A percentile compares a stretch with the other conserved stretches of the same genome.
These are phyloP conservation scores for Colletotrichum navitas DNA, from an alignment of 2,329 filamentous ascomycete genomes.

Conservation along the genomic window DNA sequence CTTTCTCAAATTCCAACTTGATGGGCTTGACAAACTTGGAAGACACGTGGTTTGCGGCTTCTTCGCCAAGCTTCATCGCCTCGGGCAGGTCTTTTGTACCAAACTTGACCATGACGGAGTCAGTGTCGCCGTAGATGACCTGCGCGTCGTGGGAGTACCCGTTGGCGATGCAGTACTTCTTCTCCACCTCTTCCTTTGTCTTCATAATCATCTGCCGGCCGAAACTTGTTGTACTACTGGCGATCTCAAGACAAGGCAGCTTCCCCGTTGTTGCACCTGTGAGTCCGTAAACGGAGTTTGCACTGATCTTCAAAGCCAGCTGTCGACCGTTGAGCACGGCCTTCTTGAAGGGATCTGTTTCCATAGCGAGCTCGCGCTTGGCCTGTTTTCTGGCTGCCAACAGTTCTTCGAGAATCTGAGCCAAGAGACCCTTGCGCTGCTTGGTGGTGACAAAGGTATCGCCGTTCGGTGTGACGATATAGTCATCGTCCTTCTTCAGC, in stretches of 20 bases:
- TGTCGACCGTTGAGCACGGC: constrained; percentile 98
- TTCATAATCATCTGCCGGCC: constrained; percentile 99
- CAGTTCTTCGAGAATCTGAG: constrained; percentile 96
- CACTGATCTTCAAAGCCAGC: constrained; percentile 93
- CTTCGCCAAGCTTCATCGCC: constrained; percentile 95
- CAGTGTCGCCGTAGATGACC: constrained; percentile 98
- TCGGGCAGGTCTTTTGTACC: constrained; percentile 88
- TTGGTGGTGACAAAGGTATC: constrained; percentile 93
- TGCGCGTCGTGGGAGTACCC: constrained; percentile 95
- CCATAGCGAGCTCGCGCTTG: constrained; percentile 87
- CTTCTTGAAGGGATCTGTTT: constrained; percentile 97
- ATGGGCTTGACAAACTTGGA: constrained; percentile 95
- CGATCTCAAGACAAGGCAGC: constrained; percentile 92
- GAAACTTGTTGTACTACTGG: constrained; percentile 96
- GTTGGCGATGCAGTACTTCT: constrained; percentile 90
- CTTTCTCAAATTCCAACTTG: constrained; percentile 99
- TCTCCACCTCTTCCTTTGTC: constrained; percentile 95
- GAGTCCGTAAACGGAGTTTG: constrained; percentile 97
- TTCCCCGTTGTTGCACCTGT: constrained; percentile 97
- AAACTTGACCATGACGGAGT: constrained; percentile 99
- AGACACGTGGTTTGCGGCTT: constrained; percentile 90
- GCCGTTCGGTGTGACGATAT: constrained; percentile 94
- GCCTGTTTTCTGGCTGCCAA: constrained; percentile 93
- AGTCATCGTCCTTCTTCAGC: constrained; percentile 90
- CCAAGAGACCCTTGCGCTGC: constrained; percentile 89